These are phyloP conservation scores for Euphrasia arctica DNA, from an alignment of 305 asterid genomes.

Conservation along the genomic window DNA sequence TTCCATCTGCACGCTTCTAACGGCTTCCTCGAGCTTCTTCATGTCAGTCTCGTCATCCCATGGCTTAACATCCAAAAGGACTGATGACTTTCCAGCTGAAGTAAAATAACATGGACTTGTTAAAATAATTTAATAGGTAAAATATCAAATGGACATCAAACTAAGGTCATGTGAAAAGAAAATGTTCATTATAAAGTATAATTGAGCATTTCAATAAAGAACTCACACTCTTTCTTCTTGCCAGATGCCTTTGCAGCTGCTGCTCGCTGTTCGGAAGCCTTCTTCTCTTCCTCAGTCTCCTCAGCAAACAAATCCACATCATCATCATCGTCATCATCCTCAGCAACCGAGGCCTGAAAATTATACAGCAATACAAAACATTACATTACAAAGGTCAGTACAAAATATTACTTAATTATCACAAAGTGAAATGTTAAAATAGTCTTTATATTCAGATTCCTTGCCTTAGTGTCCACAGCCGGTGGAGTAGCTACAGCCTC, in stretches of 20 bases:
- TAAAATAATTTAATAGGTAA: not conserved
- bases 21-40: constrained; percentile 68
- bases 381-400: constrained; percentile 15
- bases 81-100: constrained; percentile 57
- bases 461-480: constrained; percentile 50
- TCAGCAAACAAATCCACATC: constrained; percentile 67
- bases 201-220: not conserved
- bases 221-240: constrained; percentile 62
- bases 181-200: not conserved
- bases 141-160: not conserved
- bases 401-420: not conserved
- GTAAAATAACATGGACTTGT: not conserved
- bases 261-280: constrained; percentile 64
- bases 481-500: constrained; percentile 56
- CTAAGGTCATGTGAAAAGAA: not conserved
- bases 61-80: constrained; percentile 55
- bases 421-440: not conserved
- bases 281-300: constrained; percentile 67
- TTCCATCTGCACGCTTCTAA: constrained; percentile 51
- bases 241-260: constrained; percentile 52
- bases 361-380: not conserved
- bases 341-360: constrained; percentile 53
- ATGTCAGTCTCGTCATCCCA: constrained; percentile 73
- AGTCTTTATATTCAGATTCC: constrained; percentile 1
- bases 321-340: constrained; percentile 46